phyloP scores from a whole-genome alignment of 441 rosid genomes.

The Pelargonium myrrhifolium region DNA sequence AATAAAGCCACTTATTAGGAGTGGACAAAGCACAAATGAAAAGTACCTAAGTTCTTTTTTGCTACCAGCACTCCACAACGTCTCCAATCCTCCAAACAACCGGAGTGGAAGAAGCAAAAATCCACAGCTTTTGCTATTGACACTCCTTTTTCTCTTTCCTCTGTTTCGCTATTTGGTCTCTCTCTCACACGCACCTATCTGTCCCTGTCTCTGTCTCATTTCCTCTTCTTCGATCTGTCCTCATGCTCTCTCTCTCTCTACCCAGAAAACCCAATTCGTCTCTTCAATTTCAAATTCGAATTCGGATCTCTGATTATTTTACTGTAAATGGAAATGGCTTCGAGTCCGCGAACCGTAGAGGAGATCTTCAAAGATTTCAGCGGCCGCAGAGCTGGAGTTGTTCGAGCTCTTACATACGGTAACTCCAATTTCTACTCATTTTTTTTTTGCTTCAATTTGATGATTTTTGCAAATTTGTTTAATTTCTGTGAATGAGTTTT shows the following conservation, averaged over 20 bases:
- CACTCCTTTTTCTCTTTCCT: no score
- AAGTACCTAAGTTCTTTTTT: no score
- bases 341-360: neutral
- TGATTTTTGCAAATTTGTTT: conserved; percentile 6
- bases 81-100: no score
- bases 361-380: conserved; percentile 35
- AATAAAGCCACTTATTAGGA: no score
- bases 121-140: no score
- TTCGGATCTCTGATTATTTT: neutral
- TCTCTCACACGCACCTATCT: no score
- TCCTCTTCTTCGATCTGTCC: neutral
- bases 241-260: no score
- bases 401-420: conserved; percentile 85
- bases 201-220: no score
- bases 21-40: no score
- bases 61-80: no score
- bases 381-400: conserved; percentile 84
- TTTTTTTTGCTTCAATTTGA: neutral
- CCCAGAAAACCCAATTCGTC: neutral
- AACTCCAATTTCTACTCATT: conserved; percentile 9
- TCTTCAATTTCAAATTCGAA: neutral
- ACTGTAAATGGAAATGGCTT: neutral
- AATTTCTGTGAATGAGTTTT: neutral
- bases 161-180: no score
- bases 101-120: no score